phyloP scores from a whole-genome alignment of 2,329 filamentous ascomycete genomes.

The Penicillium sp. region DNA sequence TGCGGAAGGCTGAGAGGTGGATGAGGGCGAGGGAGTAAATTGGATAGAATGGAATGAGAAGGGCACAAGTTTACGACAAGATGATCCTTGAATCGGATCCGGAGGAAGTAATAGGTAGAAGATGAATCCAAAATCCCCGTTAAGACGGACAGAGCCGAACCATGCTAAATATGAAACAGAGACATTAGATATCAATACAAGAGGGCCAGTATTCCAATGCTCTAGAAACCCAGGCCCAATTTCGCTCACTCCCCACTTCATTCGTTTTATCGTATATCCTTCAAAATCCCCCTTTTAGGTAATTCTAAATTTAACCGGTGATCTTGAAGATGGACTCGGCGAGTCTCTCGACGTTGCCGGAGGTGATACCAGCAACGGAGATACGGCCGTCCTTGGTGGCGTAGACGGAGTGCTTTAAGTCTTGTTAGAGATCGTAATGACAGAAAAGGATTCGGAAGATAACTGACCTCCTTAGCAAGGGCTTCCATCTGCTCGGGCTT shows the following conservation, averaged over 20 bases:
- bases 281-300: background rate
- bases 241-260: slow-evolving; percentile 5
- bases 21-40: background rate
- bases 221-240: background rate
- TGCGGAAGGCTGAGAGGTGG: background rate
- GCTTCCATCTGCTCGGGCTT: slow-evolving; percentile 86
- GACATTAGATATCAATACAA: slow-evolving; percentile 31
- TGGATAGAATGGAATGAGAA: background rate
- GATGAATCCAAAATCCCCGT: slow-evolving; percentile 23
- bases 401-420: slow-evolving; percentile 78
- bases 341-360: slow-evolving; percentile 51
- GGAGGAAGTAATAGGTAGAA: background rate
- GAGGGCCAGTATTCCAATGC: slow-evolving; percentile 7
- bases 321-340: slow-evolving; percentile 54
- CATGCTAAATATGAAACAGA: slow-evolving; percentile 29
- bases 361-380: slow-evolving; percentile 51
- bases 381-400: slow-evolving; percentile 73
- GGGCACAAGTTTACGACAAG: background rate
- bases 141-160: slow-evolving; percentile 24
- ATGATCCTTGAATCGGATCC: background rate
- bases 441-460: background rate
- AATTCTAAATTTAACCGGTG: slow-evolving; percentile 41
- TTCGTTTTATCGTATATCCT: slow-evolving; percentile 11
- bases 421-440: slow-evolving; percentile 11
- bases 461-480: slow-evolving; percentile 75